Percentiles rank a stretch among this genome's conserved stretches.
Evolutionary conservation across 805 yeast species (phyloP).

Genomic region (Candida quercuum): DNA sequence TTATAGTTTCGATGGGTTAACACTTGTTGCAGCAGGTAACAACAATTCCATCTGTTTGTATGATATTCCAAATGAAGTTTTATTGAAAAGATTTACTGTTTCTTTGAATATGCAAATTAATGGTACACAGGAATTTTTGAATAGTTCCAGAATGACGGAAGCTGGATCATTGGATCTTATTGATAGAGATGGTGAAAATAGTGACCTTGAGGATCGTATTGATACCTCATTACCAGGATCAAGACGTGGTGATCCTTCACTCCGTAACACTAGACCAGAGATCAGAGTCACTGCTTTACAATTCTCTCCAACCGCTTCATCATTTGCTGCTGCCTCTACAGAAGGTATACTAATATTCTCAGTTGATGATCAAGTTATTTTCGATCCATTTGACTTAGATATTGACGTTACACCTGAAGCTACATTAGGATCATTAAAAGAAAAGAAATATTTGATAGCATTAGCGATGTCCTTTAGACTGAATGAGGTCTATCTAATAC

Average conservation of each 20-base stretch:
- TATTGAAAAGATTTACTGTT: slow-evolving; percentile 75
- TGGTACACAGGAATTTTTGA: slow-evolving; percentile 77
- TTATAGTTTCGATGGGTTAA: slow-evolving; percentile 86
- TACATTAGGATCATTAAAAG: slow-evolving; percentile 53
- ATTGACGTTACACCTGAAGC: slow-evolving; percentile 84
- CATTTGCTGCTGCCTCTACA: slow-evolving; percentile 93
- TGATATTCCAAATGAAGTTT: slow-evolving; percentile 83
- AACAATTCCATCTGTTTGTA: slow-evolving; percentile 88
- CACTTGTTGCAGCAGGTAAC: slow-evolving; percentile 89
- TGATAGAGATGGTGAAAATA: slow-evolving; percentile 80
- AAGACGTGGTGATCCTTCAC: slow-evolving; percentile 67
- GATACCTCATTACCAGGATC: slow-evolving; percentile 86
- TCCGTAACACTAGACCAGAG: slow-evolving; percentile 71
- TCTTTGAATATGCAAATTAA: slow-evolving; percentile 87
- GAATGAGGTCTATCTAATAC: slow-evolving; percentile 72
- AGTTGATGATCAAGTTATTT: slow-evolving; percentile 64
- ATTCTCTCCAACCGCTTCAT: slow-evolving; percentile 85
- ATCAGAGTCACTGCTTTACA: slow-evolving; percentile 72
- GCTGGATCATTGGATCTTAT: slow-evolving; percentile 80
- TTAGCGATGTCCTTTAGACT: slow-evolving; percentile 90
- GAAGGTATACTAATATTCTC: slow-evolving; percentile 86
- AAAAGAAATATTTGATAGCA: slow-evolving; percentile 61
- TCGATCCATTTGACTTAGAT: slow-evolving; percentile 95
- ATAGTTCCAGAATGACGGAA: slow-evolving; percentile 79
- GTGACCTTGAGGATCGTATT: slow-evolving; percentile 77